Conservation (phyloP, 2,329 filamentous ascomycete species). For the Pseudogymnoascus sp. region DNA sequence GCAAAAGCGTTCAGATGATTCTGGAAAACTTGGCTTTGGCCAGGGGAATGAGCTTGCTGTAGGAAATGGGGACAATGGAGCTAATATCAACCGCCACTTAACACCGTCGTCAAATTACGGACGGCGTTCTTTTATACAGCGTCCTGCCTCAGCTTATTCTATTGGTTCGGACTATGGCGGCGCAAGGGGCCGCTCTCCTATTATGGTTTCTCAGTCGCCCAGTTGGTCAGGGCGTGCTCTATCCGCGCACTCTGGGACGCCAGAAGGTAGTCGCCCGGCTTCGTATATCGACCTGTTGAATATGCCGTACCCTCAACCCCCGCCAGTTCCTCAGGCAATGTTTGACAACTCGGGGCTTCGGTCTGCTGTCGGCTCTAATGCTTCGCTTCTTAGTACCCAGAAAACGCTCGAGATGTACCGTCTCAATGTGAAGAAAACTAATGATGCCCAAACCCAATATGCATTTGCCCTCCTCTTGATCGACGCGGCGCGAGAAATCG, state of each 20-base stretch:
- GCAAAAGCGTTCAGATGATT: conserved; percentile 35
- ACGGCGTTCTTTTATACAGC: conserved; percentile 49
- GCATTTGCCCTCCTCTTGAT: conserved; percentile 95
- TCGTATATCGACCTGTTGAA: conserved; percentile 47
- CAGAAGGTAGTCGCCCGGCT: conserved; percentile 22
- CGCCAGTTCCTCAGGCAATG: conserved; percentile 25
- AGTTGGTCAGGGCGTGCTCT: conserved; percentile 22
- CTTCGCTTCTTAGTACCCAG: conserved; percentile 79
- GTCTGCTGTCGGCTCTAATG: conserved; percentile 74
- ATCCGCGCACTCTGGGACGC: conserved; percentile 24
- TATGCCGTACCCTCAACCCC: conserved; percentile 30
- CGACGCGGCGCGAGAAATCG: conserved; percentile 74
- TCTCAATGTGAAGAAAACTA: conserved; percentile 94
- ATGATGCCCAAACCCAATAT: conserved; percentile 82
- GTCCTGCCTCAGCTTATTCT: conserved; percentile 72
- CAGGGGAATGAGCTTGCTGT: conserved; percentile 15
- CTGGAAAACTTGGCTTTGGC: conserved; percentile 22
- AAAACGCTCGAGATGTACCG: conserved; percentile 98
- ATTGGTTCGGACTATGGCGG: conserved; percentile 59
- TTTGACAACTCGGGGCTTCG: conserved; percentile 78
- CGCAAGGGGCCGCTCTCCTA: conserved; percentile 53
- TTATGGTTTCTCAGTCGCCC: conserved; percentile 21
- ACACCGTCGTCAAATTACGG: conserved; percentile 47
- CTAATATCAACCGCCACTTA: conserved; percentile 51
- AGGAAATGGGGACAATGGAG: conserved; percentile 36